Evolutionary conservation across 805 yeast genomes (phyloP).

Genomic region (Sugiyamaella americana): DNA sequence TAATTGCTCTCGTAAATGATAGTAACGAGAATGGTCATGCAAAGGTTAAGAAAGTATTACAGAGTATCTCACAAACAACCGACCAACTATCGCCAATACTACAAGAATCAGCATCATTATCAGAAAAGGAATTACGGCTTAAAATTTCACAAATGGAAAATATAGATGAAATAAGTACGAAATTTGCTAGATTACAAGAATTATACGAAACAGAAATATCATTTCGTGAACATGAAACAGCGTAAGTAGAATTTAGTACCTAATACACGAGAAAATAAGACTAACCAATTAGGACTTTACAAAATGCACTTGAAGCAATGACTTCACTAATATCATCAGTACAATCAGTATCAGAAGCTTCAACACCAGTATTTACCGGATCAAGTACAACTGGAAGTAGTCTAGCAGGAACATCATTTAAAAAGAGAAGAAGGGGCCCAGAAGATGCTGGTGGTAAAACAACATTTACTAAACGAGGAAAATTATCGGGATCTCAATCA

Average conservation of each 20-base stretch:
- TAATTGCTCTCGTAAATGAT: not conserved
- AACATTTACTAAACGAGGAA: conserved; percentile 10
- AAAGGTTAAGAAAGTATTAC: conserved; percentile 7
- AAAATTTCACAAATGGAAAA: not conserved
- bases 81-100: conserved; percentile 2
- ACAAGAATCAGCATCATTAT: not conserved
- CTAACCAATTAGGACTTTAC: conserved; percentile 7
- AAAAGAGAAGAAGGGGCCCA: conserved; percentile 11
- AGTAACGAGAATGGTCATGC: conserved; percentile 8
- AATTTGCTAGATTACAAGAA: conserved; percentile 2
- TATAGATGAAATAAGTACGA: conserved; percentile 5
- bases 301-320: conserved; percentile 8
- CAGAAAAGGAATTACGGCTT: not conserved
- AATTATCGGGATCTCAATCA: not conserved
- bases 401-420: conserved; percentile 2
- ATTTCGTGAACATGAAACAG: conserved; percentile 5
- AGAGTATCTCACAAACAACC: conserved; percentile 2
- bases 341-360: conserved; percentile 3
- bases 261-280: too few relatives aligned
- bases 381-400: not conserved
- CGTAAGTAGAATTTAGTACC: too few relatives aligned
- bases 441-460: conserved; percentile 6
- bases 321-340: conserved; percentile 2
- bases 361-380: not conserved
- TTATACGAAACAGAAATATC: conserved; percentile 6